These are phyloP conservation scores for Trichocomaceae sp. DNA, from an alignment of 2,329 filamentous ascomycete species.

Conservation along the genomic window DNA sequence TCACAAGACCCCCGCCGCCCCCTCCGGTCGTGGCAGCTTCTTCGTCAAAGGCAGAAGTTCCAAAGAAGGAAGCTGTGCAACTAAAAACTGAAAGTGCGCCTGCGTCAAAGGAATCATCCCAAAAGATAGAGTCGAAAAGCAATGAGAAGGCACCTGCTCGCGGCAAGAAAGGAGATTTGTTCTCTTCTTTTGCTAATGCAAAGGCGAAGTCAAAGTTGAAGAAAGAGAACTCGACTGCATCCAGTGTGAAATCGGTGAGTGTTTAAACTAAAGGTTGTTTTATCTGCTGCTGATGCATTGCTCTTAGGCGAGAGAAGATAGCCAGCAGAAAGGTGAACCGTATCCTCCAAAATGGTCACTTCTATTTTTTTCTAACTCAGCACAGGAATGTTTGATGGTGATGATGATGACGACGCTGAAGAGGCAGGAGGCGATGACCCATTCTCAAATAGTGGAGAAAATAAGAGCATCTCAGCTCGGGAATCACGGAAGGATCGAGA, in stretches of 20 bases:
- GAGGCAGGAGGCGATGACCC: slow-evolving; percentile 51
- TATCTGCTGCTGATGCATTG: slow-evolving; percentile 14
- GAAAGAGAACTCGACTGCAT: slow-evolving; percentile 34
- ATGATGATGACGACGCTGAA: slow-evolving; percentile 50
- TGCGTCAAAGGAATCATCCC: slow-evolving; percentile 15
- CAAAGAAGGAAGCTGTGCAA: slow-evolving; percentile 18
- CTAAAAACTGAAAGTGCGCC: neutral
- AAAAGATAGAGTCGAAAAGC: slow-evolving; percentile 21
- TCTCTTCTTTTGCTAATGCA: slow-evolving; percentile 73
- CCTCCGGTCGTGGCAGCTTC: slow-evolving; percentile 17
- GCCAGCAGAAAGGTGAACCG: slow-evolving; percentile 44
- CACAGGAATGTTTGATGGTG: slow-evolving; percentile 46
- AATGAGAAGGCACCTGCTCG: slow-evolving; percentile 41
- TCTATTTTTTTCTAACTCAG: slow-evolving; percentile 21
- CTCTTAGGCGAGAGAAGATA: slow-evolving; percentile 29
- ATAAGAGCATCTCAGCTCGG: slow-evolving; percentile 31
- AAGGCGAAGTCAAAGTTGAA: slow-evolving; percentile 57
- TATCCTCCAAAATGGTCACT: neutral
- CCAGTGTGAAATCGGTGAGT: slow-evolving; percentile 31
- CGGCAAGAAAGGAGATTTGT: slow-evolving; percentile 59
- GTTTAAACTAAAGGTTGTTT: neutral
- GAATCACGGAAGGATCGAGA: slow-evolving; percentile 57
- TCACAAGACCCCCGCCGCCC: slow-evolving; percentile 29
- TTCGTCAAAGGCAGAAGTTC: slow-evolving; percentile 28
- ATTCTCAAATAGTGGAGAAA: slow-evolving; percentile 37